Conservation (phyloP, 2,329 filamentous ascomycete genomes). For the Beauveria brongniartii region DNA sequence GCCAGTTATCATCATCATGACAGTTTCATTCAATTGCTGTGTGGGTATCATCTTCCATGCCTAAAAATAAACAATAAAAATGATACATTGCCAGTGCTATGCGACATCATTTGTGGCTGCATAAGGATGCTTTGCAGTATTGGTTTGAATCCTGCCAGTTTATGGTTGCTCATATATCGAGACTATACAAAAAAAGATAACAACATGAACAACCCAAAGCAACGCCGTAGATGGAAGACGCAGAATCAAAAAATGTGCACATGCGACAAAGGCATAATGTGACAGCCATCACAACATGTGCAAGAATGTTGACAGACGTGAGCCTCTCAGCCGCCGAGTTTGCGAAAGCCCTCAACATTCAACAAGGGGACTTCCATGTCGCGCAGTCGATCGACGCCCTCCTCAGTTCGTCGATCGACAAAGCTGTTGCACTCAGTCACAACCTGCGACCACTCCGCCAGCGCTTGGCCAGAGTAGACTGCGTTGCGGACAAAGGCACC, state of each 20-base stretch:
- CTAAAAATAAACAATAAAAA: background rate
- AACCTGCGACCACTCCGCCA: constrained; percentile 71
- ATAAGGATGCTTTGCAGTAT: background rate
- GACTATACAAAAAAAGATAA: background rate
- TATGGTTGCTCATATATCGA: background rate
- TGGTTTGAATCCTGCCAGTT: background rate
- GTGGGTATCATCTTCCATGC: constrained; percentile 3
- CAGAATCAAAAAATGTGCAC: background rate
- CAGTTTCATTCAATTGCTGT: background rate
- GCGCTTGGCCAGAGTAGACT: constrained; percentile 61
- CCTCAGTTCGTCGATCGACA: constrained; percentile 64
- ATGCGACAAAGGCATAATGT: background rate
- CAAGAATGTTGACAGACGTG: background rate
- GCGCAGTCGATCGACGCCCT: constrained; percentile 58
- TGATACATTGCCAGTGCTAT: background rate
- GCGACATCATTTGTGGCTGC: background rate
- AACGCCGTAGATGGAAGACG: background rate
- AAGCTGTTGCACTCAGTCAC: constrained; percentile 76
- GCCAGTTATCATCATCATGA: no score
- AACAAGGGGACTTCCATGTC: constrained; percentile 53
- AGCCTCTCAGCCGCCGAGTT: constrained; percentile 21
- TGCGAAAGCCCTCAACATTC: constrained; percentile 34
- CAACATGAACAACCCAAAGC: background rate
- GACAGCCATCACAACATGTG: no score
- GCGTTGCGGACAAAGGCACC: constrained; percentile 38